Base-by-base conservation (phyloP, 2,329 filamentous ascomycete genomes). In the Pseudogymnoascus sp. region DNA sequence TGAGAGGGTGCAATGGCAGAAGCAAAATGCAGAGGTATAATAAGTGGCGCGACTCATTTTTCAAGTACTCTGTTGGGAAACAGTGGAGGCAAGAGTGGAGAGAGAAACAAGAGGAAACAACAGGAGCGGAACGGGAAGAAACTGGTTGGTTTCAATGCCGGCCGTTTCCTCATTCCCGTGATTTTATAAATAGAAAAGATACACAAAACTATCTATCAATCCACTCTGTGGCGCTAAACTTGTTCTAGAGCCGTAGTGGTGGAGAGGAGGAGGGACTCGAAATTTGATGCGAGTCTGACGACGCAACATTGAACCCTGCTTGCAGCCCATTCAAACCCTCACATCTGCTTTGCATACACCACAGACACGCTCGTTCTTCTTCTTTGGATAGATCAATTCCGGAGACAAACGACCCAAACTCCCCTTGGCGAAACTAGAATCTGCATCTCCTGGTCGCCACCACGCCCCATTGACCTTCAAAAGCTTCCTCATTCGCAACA, bases 231-330 rank as follows among this genome's bases (percentile, higher is more conserved):
- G 48, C 48, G 48, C 48, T 55, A 55, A 55, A 33, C 48, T 55
- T 33, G 48, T 55, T 55, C 48, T 21, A 55, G 48, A 55, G 48
- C 48, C 1, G 15, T 52, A 52, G 29, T 33, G 29, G 48, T 18
- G 48, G 48, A 55, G 48, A 55, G 29, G 48, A 55, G 48, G 48
- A 55, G 48, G 48, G 29, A 55, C 48, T 55, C 48, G 48, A 55
- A 55, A 55, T 55, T 55, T 55, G 15, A 55, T 55, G 7, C 29
- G 48, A 33, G 33, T 33, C 45, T 55, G 45, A 55, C 45, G 48
- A 55, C 29, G 48, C 6, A 2, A 9, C n/a, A 33, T 55, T 55
- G 48, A 55, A 55, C 48, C 48, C 48, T 55, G 48, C 48, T 33
- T n/a, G n/a, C 45, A 52, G 25, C 25, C 45, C 45, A 27, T 55